These are phyloP conservation scores for Thelephora aurantiotincta DNA, from an alignment of 768 basidiomycete genomes.

Conservation along the genomic window DNA sequence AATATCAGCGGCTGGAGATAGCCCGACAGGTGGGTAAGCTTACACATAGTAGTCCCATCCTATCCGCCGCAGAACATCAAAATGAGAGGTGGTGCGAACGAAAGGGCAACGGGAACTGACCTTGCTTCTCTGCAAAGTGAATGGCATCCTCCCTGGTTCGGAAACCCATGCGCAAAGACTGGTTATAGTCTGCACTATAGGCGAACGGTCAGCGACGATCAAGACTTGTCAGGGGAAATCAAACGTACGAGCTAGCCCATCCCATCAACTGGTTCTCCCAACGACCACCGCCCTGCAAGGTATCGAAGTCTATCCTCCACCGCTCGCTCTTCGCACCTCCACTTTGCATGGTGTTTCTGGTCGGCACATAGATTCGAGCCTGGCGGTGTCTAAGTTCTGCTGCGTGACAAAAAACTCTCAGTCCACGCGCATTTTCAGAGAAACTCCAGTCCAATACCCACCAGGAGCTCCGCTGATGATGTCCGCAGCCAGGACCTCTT, in stretches of 20 bases:
- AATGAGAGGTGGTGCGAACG: neutral
- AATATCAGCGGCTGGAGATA: neutral
- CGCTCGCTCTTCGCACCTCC: slow-evolving; percentile 72
- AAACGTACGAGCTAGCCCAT: slow-evolving; percentile 83
- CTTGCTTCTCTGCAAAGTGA: slow-evolving; percentile 96
- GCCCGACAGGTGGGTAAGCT: neutral
- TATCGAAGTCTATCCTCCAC: slow-evolving; percentile 94
- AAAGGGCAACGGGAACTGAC: slow-evolving; percentile 21
- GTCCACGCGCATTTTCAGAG: slow-evolving; percentile 1
- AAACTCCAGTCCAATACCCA: slow-evolving; percentile 26
- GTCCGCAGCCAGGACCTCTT: slow-evolving; percentile 66
- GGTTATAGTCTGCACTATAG: slow-evolving; percentile 85
- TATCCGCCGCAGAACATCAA: slow-evolving; percentile 17
- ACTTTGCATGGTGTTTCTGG: slow-evolving; percentile 91
- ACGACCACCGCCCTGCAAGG: slow-evolving; percentile 73
- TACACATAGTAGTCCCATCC: slow-evolving; percentile 92
- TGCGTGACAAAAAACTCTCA: slow-evolving; percentile 15
- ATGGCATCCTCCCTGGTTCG: slow-evolving; percentile 80
- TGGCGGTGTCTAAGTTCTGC: slow-evolving; percentile 76
- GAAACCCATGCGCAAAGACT: slow-evolving; percentile 77
- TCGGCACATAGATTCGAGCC: slow-evolving; percentile 87
- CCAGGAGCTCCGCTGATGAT: slow-evolving; percentile 72
- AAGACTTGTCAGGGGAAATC: neutral
- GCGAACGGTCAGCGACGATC: neutral
- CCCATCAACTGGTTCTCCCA: slow-evolving; percentile 99